These are phyloP conservation scores for Colletotrichum magnum DNA, from an alignment of 2,329 filamentous ascomycete genomes.

Conservation along the genomic window DNA sequence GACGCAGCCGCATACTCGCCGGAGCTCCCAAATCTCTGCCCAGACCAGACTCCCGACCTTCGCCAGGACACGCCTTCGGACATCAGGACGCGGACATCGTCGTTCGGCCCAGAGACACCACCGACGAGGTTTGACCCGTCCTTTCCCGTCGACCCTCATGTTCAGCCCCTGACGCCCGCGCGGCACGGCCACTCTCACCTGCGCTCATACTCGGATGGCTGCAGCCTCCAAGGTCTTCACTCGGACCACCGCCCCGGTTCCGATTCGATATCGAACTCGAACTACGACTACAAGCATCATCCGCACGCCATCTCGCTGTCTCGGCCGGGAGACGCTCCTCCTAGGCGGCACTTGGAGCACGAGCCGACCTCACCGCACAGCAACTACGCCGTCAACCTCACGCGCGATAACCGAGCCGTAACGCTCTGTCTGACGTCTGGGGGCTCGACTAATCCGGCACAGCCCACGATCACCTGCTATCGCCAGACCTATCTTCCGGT, in stretches of 20 bases:
- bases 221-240: conserved; percentile 20
- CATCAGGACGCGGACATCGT: conserved; percentile 30
- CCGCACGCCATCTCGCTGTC: conserved; percentile 3
- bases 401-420: conserved; percentile 32
- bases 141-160: conserved; percentile 27
- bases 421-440: conserved; percentile 32
- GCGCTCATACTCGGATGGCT: conserved; percentile 35
- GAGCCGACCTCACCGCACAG: conserved; percentile 27
- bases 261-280: not conserved
- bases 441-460: not conserved
- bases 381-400: conserved; percentile 32
- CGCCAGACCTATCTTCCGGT: conserved; percentile 31
- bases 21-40: conserved; percentile 13
- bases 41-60: conserved; percentile 31
- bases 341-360: not conserved
- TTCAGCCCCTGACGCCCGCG: conserved; percentile 30
- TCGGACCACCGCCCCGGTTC: conserved; percentile 12
- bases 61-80: conserved; percentile 37
- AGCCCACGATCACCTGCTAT: conserved; percentile 33
- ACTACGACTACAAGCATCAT: conserved; percentile 21
- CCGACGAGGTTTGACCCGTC: conserved; percentile 30
- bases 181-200: conserved; percentile 20
- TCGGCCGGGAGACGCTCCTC: conserved; percentile 1
- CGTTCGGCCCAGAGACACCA: conserved; percentile 34
- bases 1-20: conserved; percentile 27